These are phyloP conservation scores for Gleditsia sinensis DNA, from an alignment of 306 rosid genomes.

Conservation along the genomic window DNA sequence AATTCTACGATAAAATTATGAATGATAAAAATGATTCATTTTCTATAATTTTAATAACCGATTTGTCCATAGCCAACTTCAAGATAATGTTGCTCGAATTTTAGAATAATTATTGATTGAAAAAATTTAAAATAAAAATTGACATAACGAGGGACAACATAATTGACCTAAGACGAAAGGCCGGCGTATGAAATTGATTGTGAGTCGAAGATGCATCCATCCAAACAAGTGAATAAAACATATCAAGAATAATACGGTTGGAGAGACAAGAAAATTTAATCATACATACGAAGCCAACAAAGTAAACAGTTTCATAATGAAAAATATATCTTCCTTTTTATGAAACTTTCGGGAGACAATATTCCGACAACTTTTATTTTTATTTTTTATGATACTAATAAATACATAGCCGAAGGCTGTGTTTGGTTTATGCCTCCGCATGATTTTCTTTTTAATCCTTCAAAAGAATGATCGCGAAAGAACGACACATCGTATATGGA, in stretches of 20 bases:
- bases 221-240: not conserved
- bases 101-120: too few relatives aligned
- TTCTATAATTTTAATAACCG: too few relatives aligned
- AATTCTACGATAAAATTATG: too few relatives aligned
- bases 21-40: too few relatives aligned
- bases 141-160: too few relatives aligned
- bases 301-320: conserved; percentile 34
- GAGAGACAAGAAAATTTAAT: conserved; percentile 25
- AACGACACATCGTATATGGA: not conserved
- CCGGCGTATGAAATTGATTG: not conserved
- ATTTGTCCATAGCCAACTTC: too few relatives aligned
- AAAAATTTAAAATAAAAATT: too few relatives aligned
- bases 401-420: conserved; percentile 27
- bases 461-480: not conserved
- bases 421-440: conserved; percentile 26
- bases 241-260: conserved; percentile 16
- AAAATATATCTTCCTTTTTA: conserved; percentile 31
- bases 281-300: conserved; percentile 38
- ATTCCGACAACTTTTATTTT: conserved; percentile 44
- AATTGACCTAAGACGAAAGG: not conserved
- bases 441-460: not conserved
- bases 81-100: too few relatives aligned
- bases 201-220: conserved; percentile 9
- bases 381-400: conserved; percentile 30
- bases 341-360: conserved; percentile 40